Percentiles rank a stretch among this genome's conserved stretches.
These are phyloP conservation scores for Pythium scleroteichum DNA, from an alignment of 352 stramenopile genomes.

Conservation along the genomic window DNA sequence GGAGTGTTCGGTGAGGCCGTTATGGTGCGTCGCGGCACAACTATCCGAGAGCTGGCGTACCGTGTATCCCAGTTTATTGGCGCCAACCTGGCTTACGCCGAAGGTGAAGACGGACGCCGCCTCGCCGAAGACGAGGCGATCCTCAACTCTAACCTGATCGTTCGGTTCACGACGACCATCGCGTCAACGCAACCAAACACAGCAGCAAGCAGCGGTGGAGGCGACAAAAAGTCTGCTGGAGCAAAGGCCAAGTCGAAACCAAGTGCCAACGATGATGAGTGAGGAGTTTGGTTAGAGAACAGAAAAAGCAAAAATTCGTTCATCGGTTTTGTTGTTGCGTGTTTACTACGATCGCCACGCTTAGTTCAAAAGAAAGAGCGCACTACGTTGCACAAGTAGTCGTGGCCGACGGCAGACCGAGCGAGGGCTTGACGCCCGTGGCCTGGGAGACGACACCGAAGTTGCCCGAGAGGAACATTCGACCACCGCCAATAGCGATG, in stretches of 20 bases:
- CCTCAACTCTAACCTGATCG: constrained; percentile 56
- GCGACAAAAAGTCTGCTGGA: constrained; percentile 12
- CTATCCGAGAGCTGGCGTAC: constrained; percentile 75
- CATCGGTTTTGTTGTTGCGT: not conserved
- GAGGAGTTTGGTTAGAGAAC: constrained; percentile 10
- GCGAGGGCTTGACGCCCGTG: constrained; percentile 11
- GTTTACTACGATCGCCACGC: constrained; percentile 4
- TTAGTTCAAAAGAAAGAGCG: not conserved
- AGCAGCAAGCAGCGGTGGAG: constrained; percentile 17
- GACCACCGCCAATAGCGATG: constrained; percentile 64
- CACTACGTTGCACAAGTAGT: constrained; percentile 1
- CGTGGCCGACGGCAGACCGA: constrained; percentile 17
- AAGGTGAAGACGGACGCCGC: constrained; percentile 76
- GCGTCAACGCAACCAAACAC: constrained; percentile 32
- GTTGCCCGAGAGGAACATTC: constrained; percentile 70
- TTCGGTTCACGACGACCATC: constrained; percentile 78
- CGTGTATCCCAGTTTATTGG: constrained; percentile 69
- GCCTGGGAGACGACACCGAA: constrained; percentile 70
- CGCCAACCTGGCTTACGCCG: constrained; percentile 77
- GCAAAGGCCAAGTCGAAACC: constrained; percentile 38
- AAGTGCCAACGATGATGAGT: constrained; percentile 29
- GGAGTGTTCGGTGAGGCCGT: constrained; percentile 79
- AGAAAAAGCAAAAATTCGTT: not conserved
- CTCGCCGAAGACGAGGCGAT: constrained; percentile 76
- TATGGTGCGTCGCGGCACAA: constrained; percentile 73